phyloP scores from a whole-genome alignment of 169 alveolate species.

The Plasmodium relictum region DNA sequence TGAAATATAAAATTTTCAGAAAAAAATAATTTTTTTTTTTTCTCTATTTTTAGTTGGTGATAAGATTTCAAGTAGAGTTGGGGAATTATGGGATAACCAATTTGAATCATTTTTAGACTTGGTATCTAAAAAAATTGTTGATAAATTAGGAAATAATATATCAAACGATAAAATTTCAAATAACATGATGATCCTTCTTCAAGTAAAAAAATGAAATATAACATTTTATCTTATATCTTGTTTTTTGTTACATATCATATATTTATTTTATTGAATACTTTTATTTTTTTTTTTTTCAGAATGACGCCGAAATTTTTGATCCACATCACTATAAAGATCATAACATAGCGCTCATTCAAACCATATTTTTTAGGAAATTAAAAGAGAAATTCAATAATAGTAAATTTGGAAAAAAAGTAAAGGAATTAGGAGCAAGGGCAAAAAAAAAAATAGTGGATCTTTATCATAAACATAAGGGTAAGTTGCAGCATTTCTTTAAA shows the following conservation, averaged over 20 bases:
- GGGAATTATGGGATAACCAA: conserved; percentile 47
- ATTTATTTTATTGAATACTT: background rate
- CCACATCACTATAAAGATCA: conserved; percentile 29
- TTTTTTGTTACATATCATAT: background rate
- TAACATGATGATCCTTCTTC: conserved; percentile 47
- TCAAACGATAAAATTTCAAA: conserved; percentile 15
- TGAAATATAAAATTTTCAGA: background rate
- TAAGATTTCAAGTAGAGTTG: conserved; percentile 31
- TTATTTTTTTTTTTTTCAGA: conserved; percentile 20
- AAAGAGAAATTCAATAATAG: conserved; percentile 51
- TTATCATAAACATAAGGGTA: conserved; percentile 55
- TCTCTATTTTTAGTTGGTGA: conserved; percentile 56
- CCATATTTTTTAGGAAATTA: conserved; percentile 48
- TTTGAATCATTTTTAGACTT: conserved; percentile 64
- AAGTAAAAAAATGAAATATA: conserved; percentile 15
- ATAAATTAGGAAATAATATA: conserved; percentile 53
- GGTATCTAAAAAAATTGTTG: conserved; percentile 68
- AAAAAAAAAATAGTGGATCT: conserved; percentile 27
- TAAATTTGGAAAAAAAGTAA: conserved; percentile 49
- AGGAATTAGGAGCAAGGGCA: conserved; percentile 21
- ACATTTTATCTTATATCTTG: background rate
- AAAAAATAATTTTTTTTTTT: background rate
- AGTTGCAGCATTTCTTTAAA: conserved; percentile 35
- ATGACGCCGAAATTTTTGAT: conserved; percentile 70
- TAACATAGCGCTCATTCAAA: conserved; percentile 53